phyloP scores from a whole-genome alignment of 1,139 yeast genomes.

The Candida buenavistaensis region DNA sequence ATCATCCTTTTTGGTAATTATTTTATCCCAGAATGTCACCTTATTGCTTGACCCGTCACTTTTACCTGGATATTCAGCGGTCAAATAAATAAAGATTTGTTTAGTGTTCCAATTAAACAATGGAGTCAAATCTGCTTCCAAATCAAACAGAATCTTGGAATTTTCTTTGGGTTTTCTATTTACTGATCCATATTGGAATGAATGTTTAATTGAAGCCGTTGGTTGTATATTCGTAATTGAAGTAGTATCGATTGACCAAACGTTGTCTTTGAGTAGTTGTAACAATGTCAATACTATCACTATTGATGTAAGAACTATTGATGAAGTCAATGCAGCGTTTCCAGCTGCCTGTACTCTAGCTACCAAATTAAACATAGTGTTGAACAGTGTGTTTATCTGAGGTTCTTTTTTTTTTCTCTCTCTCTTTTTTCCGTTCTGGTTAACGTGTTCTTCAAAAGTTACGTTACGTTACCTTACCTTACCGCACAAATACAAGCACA shows the following conservation, averaged over 20 bases:
- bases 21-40: constrained; percentile 90
- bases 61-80: constrained; percentile 82
- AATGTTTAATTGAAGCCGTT: constrained; percentile 52
- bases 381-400: background rate
- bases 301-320: constrained; percentile 45
- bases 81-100: constrained; percentile 85
- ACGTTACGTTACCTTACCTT: too few relatives aligned
- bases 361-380: constrained; percentile 39
- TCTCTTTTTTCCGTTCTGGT: background rate
- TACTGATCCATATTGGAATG: constrained; percentile 73
- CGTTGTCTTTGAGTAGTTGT: constrained; percentile 49
- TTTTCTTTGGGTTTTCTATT: constrained; percentile 79
- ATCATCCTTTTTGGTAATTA: constrained; percentile 57
- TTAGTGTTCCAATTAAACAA: constrained; percentile 97
- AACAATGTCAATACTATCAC: constrained; percentile 48
- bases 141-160: constrained; percentile 67
- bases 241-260: constrained; percentile 44
- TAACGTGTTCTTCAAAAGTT: too few relatives aligned
- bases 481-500: too few relatives aligned
- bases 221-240: constrained; percentile 40
- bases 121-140: constrained; percentile 63
- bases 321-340: constrained; percentile 57
- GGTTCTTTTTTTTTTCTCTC: background rate
- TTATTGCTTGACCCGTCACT: constrained; percentile 52
- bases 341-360: constrained; percentile 52